Evolutionary conservation across 1,284 basidiomycete genomes (phyloP).

Genomic region (Vanrija humicola): DNA sequence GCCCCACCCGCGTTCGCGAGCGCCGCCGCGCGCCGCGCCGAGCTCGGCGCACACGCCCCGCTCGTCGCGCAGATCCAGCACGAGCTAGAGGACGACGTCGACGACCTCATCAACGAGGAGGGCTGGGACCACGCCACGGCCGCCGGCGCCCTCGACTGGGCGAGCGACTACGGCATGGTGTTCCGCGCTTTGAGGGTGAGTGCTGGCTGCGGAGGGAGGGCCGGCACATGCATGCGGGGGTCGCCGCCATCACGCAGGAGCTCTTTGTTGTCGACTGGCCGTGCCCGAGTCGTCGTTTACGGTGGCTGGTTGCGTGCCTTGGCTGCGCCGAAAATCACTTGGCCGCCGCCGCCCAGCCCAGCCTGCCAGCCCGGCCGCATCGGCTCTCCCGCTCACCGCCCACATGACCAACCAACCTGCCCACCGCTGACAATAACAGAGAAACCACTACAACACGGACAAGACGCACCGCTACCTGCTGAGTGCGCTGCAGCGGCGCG

Average conservation of each 20-base stretch:
- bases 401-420: background rate
- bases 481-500: conserved; percentile 19
- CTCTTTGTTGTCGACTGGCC: too few species aligned
- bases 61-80: conserved; percentile 26
- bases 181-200: conserved; percentile 44
- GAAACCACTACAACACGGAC: conserved; percentile 32
- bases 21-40: conserved; percentile 12
- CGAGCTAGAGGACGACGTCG: conserved; percentile 36
- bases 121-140: conserved; percentile 37
- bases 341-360: too few species aligned
- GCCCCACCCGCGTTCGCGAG: background rate
- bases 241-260: too few species aligned
- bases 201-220: background rate
- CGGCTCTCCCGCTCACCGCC: background rate
- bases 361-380: background rate
- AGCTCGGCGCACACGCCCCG: conserved; percentile 30
- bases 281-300: background rate
- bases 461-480: conserved; percentile 30
- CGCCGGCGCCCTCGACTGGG: conserved; percentile 39
- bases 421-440: conserved; percentile 14
- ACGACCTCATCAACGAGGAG: conserved; percentile 32
- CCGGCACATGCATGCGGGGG: too few species aligned
- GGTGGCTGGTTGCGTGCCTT: background rate
- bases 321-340: too few species aligned
- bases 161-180: conserved; percentile 30